Conservation (phyloP, 2,329 filamentous ascomycete genomes). For the Verticillium isaacii region DNA sequence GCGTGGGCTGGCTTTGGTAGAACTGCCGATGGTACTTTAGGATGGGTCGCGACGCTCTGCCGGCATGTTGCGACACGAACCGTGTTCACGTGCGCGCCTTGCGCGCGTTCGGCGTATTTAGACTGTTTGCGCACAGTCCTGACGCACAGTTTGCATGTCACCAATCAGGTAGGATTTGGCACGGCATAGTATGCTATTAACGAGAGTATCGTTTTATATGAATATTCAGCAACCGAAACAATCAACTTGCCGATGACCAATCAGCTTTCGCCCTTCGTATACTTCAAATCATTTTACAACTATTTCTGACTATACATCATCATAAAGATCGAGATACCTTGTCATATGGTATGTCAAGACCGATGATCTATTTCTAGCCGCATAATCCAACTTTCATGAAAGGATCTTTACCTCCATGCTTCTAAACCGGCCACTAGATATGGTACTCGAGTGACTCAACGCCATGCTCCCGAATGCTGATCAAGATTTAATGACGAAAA, state of each 20-base stretch:
- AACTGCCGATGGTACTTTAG: not conserved
- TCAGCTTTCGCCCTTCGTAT: not conserved
- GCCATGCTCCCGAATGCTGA: constrained; percentile 13
- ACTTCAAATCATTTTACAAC: not conserved
- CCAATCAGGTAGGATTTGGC: no score
- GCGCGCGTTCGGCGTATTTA: no score
- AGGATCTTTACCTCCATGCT: not conserved
- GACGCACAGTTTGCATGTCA: no score
- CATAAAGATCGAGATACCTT: no score
- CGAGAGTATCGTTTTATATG: no score
- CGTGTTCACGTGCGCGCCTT: no score
- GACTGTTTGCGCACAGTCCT: no score
- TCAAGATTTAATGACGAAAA: constrained; percentile 4
- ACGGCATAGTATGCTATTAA: no score
- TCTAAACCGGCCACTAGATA: not conserved
- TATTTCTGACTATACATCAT: no score
- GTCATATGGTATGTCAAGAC: not conserved
- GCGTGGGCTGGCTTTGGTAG: not conserved
- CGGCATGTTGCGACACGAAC: no score
- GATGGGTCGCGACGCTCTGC: not conserved
- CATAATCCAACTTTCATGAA: not conserved
- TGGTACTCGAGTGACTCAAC: constrained; percentile 3
- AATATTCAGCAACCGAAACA: no score
- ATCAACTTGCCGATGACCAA: no score
- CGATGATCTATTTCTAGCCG: not conserved